A percentile compares a stretch with the other conserved stretches of the same genome.
These are phyloP conservation scores for Rhazya stricta DNA, from an alignment of 257 asterid genomes.

Conservation along the genomic window DNA sequence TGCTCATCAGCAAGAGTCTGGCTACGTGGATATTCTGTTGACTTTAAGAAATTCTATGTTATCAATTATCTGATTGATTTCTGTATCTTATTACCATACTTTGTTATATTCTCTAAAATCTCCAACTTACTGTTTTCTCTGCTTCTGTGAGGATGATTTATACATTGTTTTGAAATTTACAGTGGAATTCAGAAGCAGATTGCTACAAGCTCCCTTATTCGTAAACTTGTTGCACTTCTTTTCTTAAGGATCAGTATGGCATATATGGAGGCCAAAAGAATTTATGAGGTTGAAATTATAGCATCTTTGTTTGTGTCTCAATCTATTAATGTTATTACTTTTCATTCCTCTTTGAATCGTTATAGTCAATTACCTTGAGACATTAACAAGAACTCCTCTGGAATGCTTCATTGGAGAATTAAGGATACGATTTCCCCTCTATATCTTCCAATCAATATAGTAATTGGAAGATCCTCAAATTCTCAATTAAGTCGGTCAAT, in stretches of 20 bases:
- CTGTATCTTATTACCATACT: not conserved
- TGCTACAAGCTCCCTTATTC: slow-evolving; percentile 51
- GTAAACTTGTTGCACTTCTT: slow-evolving; percentile 58
- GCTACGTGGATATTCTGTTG: not conserved
- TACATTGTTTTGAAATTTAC: slow-evolving; percentile 22
- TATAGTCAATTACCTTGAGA: not conserved
- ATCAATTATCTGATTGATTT: not conserved
- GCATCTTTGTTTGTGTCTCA: not conserved
- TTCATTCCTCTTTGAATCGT: not conserved
- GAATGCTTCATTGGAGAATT: not conserved
- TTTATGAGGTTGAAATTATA: slow-evolving; percentile 58
- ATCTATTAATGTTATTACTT: not conserved
- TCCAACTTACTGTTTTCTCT: slow-evolving; percentile 7
- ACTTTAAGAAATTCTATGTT: not conserved
- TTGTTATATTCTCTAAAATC: not conserved
- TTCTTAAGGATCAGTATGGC: slow-evolving; percentile 69
- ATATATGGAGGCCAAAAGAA: slow-evolving; percentile 82
- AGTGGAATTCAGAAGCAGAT: slow-evolving; percentile 88
- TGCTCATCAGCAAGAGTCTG: not conserved
- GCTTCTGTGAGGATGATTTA: not conserved
- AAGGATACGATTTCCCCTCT: not conserved
- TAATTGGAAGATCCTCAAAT: not conserved
- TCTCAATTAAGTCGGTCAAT: not conserved
- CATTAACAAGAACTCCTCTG: not conserved
- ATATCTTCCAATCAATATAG: not conserved